Evolutionary conservation across 2,329 filamentous ascomycete species (phyloP).

Genomic region (Mycocentrospora acerina): DNA sequence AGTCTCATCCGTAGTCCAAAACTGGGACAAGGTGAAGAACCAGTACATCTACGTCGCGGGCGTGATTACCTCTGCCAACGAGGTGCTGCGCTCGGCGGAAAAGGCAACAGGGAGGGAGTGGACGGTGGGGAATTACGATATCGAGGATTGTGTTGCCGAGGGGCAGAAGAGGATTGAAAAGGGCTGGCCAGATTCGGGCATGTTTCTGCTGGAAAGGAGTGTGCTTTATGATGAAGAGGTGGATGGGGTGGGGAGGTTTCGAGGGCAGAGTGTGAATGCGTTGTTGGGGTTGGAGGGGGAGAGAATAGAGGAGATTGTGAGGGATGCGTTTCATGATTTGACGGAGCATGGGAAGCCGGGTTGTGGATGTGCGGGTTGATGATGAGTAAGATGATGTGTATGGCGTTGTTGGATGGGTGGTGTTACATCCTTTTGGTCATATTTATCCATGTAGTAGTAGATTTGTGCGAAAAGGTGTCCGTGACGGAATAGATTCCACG

Average conservation of each 20-base stretch:
- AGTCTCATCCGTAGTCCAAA: conserved; percentile 23
- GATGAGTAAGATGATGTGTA: too few species aligned
- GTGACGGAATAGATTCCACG: too few species aligned
- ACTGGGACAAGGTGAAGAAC: conserved; percentile 40
- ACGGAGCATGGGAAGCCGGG: conserved; percentile 26
- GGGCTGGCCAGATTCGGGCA: conserved; percentile 42
- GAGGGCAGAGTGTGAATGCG: conserved; percentile 22
- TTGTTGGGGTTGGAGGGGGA: conserved; percentile 20
- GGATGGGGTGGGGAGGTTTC: conserved; percentile 26
- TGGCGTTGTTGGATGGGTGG: too few species aligned
- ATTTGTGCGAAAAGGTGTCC: too few species aligned
- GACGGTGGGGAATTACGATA: conserved; percentile 32
- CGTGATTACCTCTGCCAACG: conserved; percentile 32
- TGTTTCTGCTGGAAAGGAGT: conserved; percentile 43
- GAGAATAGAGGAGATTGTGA: conserved; percentile 18
- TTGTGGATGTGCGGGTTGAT: conserved; percentile 37
- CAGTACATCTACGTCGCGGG: conserved; percentile 40
- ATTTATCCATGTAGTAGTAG: too few species aligned
- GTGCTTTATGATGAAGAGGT: conserved; percentile 39
- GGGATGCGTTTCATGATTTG: conserved; percentile 20
- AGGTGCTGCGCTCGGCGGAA: conserved; percentile 34
- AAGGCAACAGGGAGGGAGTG: conserved; percentile 29
- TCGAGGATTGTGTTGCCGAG: conserved; percentile 40
- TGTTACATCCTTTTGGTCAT: too few species aligned
- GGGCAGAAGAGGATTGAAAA: conserved; percentile 36